Conservation (phyloP, 345 rosid genomes). For the Dipteronia dyeriana region DNA sequence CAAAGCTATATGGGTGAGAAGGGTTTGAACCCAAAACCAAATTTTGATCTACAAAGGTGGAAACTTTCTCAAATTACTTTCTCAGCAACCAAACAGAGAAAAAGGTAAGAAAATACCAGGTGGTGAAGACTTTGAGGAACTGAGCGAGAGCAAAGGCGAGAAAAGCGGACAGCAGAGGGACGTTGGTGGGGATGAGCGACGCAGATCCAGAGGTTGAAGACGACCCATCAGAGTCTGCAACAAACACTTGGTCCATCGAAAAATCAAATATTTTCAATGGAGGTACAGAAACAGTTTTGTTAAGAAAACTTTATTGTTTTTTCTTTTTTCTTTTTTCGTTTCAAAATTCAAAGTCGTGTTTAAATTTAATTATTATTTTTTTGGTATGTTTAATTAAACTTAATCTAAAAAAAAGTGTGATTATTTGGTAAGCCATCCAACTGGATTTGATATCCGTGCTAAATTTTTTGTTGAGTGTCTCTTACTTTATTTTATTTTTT, state of each 20-base stretch:
- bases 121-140: conserved; percentile 56
- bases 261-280: not conserved
- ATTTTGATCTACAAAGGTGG: not conserved
- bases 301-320: not conserved
- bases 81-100: not conserved
- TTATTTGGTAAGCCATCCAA: not conserved
- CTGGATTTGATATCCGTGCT: no score
- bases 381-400: not conserved
- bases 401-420: no score
- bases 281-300: not conserved
- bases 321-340: not conserved
- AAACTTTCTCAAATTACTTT: not conserved
- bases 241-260: conserved; percentile 50
- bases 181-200: conserved; percentile 36
- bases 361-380: not conserved
- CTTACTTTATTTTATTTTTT: no score
- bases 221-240: conserved; percentile 44
- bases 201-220: conserved; percentile 37
- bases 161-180: conserved; percentile 52
- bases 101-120: conserved; percentile 35
- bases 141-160: conserved; percentile 52
- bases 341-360: not conserved
- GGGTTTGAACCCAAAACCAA: not conserved
- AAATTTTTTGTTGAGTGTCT: no score
- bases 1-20: not conserved